phyloP scores from a whole-genome alignment of 768 basidiomycete species.

The Trametopsis cervina region DNA sequence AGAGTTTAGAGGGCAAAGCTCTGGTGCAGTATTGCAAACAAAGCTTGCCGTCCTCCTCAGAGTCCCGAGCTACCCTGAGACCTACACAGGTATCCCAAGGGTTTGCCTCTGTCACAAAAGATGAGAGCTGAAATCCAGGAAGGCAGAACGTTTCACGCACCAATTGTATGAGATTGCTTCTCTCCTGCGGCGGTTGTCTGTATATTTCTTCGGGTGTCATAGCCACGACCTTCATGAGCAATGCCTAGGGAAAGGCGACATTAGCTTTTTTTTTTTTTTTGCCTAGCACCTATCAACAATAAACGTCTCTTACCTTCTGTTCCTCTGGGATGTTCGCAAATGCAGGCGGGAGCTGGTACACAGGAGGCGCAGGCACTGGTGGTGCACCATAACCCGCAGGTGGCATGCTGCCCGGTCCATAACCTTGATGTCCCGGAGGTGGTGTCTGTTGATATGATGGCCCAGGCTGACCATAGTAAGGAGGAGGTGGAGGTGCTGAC shows the following conservation, averaged over 20 bases:
- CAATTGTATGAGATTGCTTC: constrained; percentile 75
- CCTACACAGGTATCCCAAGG: constrained; percentile 6
- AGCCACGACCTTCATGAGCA: constrained; percentile 71
- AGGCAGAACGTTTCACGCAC: constrained; percentile 38
- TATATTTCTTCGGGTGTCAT: constrained; percentile 86
- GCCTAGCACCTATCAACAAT: constrained; percentile 8
- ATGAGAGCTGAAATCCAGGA: neutral
- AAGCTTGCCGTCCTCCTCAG: too few species aligned
- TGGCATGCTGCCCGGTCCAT: neutral
- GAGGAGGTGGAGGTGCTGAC: constrained; percentile 14
- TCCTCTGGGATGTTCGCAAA: constrained; percentile 60
- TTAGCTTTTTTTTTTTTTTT: neutral
- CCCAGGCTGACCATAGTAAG: neutral
- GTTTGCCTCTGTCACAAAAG: constrained; percentile 8
- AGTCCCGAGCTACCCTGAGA: too few species aligned
- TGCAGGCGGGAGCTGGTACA: constrained; percentile 35
- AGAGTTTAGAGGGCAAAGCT: too few species aligned
- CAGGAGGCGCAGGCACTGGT: constrained; percentile 7
- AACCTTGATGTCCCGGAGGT: constrained; percentile 4
- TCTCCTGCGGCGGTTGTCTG: constrained; percentile 62
- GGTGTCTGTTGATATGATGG: constrained; percentile 2
- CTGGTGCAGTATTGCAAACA: too few species aligned
- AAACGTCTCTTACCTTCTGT: constrained; percentile 43
- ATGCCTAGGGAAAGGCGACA: constrained; percentile 39
- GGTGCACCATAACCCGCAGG: neutral